Evolutionary conservation across 192 early-diverging fungal genomes (phyloP).

Genomic region (Umbelopsis isabellina): DNA sequence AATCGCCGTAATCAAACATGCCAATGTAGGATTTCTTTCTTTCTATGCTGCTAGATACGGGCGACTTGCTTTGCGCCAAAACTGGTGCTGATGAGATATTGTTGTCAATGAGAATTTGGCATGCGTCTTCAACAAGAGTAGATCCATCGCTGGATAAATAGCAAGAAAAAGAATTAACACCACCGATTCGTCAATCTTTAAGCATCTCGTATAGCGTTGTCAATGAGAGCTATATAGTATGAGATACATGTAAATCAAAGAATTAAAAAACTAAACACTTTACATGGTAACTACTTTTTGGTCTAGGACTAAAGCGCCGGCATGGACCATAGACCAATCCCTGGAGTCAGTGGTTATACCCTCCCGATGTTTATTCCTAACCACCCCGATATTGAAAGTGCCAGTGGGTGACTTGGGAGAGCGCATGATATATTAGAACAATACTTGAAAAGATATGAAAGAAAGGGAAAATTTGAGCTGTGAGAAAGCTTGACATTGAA

Average conservation of each 20-base stretch:
- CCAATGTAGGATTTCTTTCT: slow-evolving; percentile 65
- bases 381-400: not conserved
- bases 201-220: too few species aligned
- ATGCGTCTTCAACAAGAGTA: slow-evolving; percentile 71
- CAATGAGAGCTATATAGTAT: too few species aligned
- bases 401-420: slow-evolving; percentile 15
- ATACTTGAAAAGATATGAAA: not conserved
- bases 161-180: not conserved
- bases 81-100: slow-evolving; percentile 83
- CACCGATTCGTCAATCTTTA: not conserved
- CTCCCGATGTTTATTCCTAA: slow-evolving; percentile 13
- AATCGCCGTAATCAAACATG: slow-evolving; percentile 88
- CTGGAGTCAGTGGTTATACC: slow-evolving; percentile 16
- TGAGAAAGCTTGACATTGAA: slow-evolving; percentile 18
- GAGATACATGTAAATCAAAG: too few species aligned
- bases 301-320: slow-evolving; percentile 56
- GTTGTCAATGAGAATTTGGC: slow-evolving; percentile 74
- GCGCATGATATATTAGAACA: not conserved
- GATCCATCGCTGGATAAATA: slow-evolving; percentile 48
- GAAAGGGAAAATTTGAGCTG: not conserved
- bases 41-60: slow-evolving; percentile 16
- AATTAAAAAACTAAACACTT: not conserved
- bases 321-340: slow-evolving; percentile 71
- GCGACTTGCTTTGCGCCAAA: slow-evolving; percentile 25
- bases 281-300: slow-evolving; percentile 73